These are phyloP conservation scores for Entamoeba invadens DNA, from an alignment of 208 protist species.

Conservation along the genomic window DNA sequence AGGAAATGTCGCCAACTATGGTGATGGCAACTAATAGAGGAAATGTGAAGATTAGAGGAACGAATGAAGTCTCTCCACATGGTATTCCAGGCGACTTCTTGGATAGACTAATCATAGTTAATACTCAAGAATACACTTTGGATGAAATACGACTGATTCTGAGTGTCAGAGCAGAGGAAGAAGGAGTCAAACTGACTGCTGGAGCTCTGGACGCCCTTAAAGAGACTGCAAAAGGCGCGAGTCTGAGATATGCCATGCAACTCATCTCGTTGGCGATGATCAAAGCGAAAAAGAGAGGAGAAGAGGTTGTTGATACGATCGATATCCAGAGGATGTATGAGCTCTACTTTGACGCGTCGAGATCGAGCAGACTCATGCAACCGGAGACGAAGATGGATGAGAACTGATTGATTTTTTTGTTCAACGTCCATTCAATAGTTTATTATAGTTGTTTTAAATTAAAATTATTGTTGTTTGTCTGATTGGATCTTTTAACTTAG, in stretches of 20 bases:
- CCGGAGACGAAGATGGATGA: neutral
- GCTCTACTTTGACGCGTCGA: conserved; percentile 87
- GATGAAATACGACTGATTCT: conserved; percentile 85
- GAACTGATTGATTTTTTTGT: neutral
- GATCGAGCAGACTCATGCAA: conserved; percentile 50
- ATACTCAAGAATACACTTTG: conserved; percentile 53
- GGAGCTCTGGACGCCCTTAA: conserved; percentile 79
- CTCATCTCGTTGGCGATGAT: conserved; percentile 86
- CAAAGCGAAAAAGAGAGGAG: conserved; percentile 50
- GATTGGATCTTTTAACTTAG: too few species aligned
- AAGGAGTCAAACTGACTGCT: conserved; percentile 89
- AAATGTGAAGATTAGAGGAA: conserved; percentile 93
- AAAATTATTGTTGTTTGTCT: too few species aligned
- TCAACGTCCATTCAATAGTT: too few species aligned
- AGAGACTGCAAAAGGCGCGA: conserved; percentile 73
- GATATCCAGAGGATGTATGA: conserved; percentile 86
- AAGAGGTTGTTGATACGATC: conserved; percentile 64
- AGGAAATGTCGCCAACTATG: conserved; percentile 84
- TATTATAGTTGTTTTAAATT: too few species aligned
- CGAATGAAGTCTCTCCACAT: conserved; percentile 84
- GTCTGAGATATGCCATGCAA: conserved; percentile 95
- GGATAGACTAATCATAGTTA: conserved; percentile 94
- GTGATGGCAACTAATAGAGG: conserved; percentile 97
- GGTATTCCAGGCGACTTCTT: conserved; percentile 92
- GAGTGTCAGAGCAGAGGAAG: conserved; percentile 82